phyloP scores from a whole-genome alignment of 2,329 filamentous ascomycete genomes.

The Chaetomium globosum region DNA sequence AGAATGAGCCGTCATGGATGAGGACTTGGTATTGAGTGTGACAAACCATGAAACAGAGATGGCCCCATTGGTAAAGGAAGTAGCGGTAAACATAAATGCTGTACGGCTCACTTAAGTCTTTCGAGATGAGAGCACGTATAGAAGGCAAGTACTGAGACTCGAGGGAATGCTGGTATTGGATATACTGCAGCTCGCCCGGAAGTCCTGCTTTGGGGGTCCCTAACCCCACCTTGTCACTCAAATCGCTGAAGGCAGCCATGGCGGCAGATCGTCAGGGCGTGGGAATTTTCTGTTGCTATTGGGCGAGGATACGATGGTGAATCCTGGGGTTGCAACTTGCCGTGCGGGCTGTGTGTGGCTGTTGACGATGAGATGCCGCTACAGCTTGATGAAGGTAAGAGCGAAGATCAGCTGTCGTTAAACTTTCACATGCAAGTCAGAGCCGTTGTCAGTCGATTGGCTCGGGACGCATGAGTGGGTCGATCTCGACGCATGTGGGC shows the following conservation, averaged over 20 bases:
- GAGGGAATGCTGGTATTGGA: conserved; percentile 64
- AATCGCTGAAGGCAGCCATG: conserved; percentile 2
- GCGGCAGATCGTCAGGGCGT: not conserved
- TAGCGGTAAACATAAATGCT: conserved; percentile 99
- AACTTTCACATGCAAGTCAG: conserved; percentile 25
- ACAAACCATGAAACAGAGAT: conserved; percentile 89
- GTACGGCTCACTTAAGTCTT: conserved; percentile 95
- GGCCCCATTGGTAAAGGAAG: conserved; percentile 95
- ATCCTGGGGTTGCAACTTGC: not conserved
- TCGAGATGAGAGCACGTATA: conserved; percentile 90
- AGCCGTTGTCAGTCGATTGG: not conserved
- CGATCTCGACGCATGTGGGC: not conserved
- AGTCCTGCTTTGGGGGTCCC: conserved; percentile 41
- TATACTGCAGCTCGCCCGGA: conserved; percentile 57
- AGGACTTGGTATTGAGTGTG: no score
- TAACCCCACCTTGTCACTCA: conserved; percentile 41
- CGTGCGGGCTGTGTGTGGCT: not conserved
- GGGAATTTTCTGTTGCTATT: not conserved
- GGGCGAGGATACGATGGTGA: not conserved
- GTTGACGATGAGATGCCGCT: not conserved
- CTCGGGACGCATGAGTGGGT: not conserved
- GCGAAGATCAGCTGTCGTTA: conserved; percentile 1
- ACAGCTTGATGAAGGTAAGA: not conserved
- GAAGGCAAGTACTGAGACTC: conserved; percentile 73
- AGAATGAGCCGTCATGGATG: conserved; percentile 3